phyloP scores from a whole-genome alignment of 2,329 filamentous ascomycete species.

The Pseudopyricularia cyperi region DNA sequence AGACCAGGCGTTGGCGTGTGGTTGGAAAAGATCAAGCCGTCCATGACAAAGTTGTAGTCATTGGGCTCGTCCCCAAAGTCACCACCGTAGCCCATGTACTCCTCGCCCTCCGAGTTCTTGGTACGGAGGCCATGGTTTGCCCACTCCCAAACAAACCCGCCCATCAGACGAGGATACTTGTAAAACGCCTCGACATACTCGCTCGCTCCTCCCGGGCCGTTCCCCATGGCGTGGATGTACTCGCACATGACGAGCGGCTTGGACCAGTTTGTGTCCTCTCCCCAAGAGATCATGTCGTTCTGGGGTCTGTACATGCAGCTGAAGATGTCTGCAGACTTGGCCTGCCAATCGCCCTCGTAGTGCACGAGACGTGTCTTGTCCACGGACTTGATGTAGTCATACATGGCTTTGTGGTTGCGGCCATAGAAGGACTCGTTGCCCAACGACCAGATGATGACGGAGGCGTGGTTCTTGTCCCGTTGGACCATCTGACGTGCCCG shows the following conservation, averaged over 20 bases:
- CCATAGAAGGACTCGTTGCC: conserved; percentile 59
- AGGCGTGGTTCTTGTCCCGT: conserved; percentile 51
- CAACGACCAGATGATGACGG: conserved; percentile 54
- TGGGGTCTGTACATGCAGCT: conserved; percentile 48
- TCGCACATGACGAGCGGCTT: conserved; percentile 42
- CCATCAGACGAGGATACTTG: conserved; percentile 42
- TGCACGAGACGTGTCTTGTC: conserved; percentile 45
- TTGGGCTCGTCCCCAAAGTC: conserved; percentile 46
- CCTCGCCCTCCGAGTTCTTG: conserved; percentile 23
- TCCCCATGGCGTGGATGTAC: conserved; percentile 49
- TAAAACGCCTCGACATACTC: conserved; percentile 53
- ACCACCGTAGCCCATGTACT: conserved; percentile 39
- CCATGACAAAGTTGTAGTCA: conserved; percentile 40
- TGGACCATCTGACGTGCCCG: conserved; percentile 49
- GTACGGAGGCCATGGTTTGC: conserved; percentile 37
- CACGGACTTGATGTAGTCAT: conserved; percentile 39
- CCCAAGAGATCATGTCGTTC: conserved; percentile 22
- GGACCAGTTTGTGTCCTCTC: conserved; percentile 18
- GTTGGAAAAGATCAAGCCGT: conserved; percentile 32
- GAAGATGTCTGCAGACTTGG: conserved; percentile 44
- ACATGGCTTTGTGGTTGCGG: conserved; percentile 50
- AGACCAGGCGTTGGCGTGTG: conserved; percentile 38
- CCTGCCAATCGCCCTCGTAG: conserved; percentile 47
- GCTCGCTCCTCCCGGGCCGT: conserved; percentile 51
- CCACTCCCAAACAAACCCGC: conserved; percentile 51